Evolutionary conservation across 192 early-diverging fungal species (phyloP).

Genomic region (Pilobolus umbonatus): DNA sequence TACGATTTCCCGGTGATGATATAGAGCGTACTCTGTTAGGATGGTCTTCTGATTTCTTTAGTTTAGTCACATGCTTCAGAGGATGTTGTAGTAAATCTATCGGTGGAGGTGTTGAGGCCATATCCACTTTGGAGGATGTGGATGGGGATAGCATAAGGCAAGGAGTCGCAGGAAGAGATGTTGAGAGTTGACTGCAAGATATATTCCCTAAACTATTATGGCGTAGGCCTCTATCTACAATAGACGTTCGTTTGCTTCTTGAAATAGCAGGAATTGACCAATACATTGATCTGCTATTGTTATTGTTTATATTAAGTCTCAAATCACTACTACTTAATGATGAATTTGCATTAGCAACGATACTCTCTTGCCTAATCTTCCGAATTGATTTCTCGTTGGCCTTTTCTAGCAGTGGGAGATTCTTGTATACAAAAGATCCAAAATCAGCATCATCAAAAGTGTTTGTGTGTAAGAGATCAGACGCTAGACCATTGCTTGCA

Average conservation of each 20-base stretch:
- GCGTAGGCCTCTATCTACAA: conserved; percentile 17
- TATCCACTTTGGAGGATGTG: neutral
- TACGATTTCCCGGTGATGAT: conserved; percentile 20
- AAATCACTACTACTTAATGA: conserved; percentile 1
- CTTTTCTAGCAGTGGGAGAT: conserved; percentile 81
- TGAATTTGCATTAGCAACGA: conserved; percentile 27
- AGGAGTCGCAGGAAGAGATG: conserved; percentile 8
- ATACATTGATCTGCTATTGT: conserved; percentile 15
- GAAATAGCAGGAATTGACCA: conserved; percentile 38
- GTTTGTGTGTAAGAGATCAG: conserved; percentile 2
- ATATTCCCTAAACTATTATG: neutral
- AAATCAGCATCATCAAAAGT: conserved; percentile 53
- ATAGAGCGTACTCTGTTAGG: conserved; percentile 8
- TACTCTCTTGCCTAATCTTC: conserved; percentile 67
- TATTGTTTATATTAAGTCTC: neutral
- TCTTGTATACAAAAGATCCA: conserved; percentile 91
- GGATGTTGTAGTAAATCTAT: conserved; percentile 2
- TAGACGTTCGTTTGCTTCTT: conserved; percentile 20
- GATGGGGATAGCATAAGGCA: conserved; percentile 7
- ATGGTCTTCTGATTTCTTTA: neutral
- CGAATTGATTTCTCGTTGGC: conserved; percentile 84
- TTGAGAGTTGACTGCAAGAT: conserved; percentile 8
- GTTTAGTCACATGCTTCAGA: conserved; percentile 2
- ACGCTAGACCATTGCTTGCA: neutral
- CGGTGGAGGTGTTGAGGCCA: neutral